Conservation (phyloP, 2,329 filamentous ascomycete species). For the Aspergillus cejpii region DNA sequence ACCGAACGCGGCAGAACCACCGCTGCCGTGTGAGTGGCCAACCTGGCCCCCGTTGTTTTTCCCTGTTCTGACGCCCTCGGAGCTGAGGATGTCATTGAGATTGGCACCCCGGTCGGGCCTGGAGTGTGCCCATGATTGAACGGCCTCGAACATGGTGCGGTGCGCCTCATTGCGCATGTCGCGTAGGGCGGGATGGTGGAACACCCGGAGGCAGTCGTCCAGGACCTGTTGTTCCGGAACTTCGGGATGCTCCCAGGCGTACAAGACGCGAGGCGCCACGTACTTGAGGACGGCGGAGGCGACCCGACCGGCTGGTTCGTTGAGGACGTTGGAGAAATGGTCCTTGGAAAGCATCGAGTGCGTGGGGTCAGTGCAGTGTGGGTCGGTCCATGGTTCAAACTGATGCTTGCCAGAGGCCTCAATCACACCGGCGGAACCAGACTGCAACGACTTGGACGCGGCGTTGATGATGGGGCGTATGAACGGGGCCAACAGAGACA, state of each 20-base stretch:
- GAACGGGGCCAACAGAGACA: slow-evolving; percentile 86
- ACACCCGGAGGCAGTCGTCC: slow-evolving; percentile 70
- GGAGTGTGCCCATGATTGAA: slow-evolving; percentile 71
- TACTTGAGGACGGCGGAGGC: slow-evolving; percentile 76
- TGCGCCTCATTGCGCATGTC: slow-evolving; percentile 73
- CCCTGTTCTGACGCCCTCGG: slow-evolving; percentile 73
- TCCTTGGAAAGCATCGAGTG: slow-evolving; percentile 80
- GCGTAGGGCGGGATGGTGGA: slow-evolving; percentile 84
- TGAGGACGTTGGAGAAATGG: slow-evolving; percentile 73
- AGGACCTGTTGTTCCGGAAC: slow-evolving; percentile 78
- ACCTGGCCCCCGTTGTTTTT: slow-evolving; percentile 52
- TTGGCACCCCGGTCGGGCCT: slow-evolving; percentile 59
- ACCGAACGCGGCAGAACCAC: slow-evolving; percentile 23
- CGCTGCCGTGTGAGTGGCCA: slow-evolving; percentile 31
- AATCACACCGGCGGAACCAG: slow-evolving; percentile 68
- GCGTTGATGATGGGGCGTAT: slow-evolving; percentile 84
- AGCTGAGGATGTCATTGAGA: slow-evolving; percentile 69
- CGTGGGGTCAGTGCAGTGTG: slow-evolving; percentile 67
- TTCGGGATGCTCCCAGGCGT: slow-evolving; percentile 84
- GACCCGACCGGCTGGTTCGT: slow-evolving; percentile 67
- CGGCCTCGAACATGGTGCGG: slow-evolving; percentile 78
- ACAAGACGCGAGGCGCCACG: slow-evolving; percentile 76
- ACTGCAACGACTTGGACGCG: slow-evolving; percentile 76
- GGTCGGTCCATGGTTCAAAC: slow-evolving; percentile 72
- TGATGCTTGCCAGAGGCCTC: slow-evolving; percentile 65